Percentiles rank a stretch among this genome's conserved stretches.
phyloP scores from a whole-genome alignment of 2,329 filamentous ascomycete species.

The Botryotinia narcissicola region DNA sequence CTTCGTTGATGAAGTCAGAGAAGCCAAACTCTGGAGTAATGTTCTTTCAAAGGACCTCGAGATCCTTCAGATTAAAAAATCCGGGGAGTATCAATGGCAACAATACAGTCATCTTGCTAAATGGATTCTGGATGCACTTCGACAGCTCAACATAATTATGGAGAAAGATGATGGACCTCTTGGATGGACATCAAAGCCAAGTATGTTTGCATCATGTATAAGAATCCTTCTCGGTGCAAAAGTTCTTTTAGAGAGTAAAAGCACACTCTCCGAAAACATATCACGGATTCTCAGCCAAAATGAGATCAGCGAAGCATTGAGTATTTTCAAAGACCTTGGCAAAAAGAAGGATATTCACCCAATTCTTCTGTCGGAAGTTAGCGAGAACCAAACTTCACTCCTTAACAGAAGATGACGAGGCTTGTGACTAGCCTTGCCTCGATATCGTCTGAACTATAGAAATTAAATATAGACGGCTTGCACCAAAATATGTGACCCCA shows the following conservation, averaged over 20 bases:
- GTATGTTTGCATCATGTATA: constrained; percentile 61
- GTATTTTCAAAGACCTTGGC: constrained; percentile 7
- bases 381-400: constrained; percentile 7
- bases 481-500: not conserved
- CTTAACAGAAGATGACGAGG: constrained; percentile 9
- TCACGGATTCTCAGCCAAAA: not conserved
- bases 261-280: not conserved
- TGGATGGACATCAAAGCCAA: constrained; percentile 68
- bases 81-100: not conserved
- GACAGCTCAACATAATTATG: constrained; percentile 26
- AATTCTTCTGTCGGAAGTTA: not conserved
- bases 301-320: constrained; percentile 4
- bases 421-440: not conserved
- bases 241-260: not conserved
- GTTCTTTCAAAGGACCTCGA: constrained; percentile 40
- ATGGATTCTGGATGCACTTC: constrained; percentile 47
- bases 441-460: not conserved
- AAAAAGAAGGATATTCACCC: constrained; percentile 18
- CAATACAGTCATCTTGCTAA: constrained; percentile 2
- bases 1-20: constrained; percentile 80
- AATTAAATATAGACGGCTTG: not conserved
- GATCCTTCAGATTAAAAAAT: not conserved
- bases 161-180: constrained; percentile 59
- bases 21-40: constrained; percentile 64
- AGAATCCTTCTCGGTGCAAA: constrained; percentile 42